Base-by-base conservation (phyloP, 805 yeast species). In the Metschnikowia drakensbergensis region DNA sequence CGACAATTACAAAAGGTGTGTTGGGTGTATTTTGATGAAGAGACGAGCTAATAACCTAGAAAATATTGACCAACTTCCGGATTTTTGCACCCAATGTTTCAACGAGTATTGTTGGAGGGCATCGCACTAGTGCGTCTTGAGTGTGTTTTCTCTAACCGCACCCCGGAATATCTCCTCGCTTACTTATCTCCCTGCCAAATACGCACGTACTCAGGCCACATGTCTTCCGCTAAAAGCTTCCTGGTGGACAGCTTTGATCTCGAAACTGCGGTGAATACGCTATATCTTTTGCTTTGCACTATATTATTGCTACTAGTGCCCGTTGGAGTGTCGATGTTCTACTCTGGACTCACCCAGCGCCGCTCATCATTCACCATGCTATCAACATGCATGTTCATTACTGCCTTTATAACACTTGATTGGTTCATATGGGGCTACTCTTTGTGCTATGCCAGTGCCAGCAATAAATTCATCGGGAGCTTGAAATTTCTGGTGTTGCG, bases 21-120 rank as follows among this genome's bases (percentile, higher is more conserved):
- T 83, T 6, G 81, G 79, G 1, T 83, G 89, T 63, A 76, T 84
- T 0, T 61, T 81, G 22, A 54, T 81, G 32, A 81, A 81, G 49
- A 63, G 86, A 50, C 42, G 46, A 13, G 44, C 43, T 3, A 51
- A 46, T 9, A 8, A 26, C 10, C 28, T 46, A 9, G 23, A 27
- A 7, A 23, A 30, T 4, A 32, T 23, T 6, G 11, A 4, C 7
- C 39, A 34, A 25, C 38, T 37, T 26, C 38, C 40, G 11, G 17
- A 34, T 2, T 37, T 36, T 23, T 54, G 57, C 34, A 30, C 34
- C 13, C 22, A 29, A 10, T 54, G 57, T 26, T 52, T 52, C 23
- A 22, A 35, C 28, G 48, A 42, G n/a, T 54, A 37, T 30, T 54
- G 57, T 41, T 52, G 51, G 37, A 32, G 30, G 25, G 9, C 40